Evolutionary conservation across 2,329 filamentous ascomycete genomes (phyloP), one percentile per base, ranked within the genome.

Genomic region (Colletotrichum agaves): DNA sequence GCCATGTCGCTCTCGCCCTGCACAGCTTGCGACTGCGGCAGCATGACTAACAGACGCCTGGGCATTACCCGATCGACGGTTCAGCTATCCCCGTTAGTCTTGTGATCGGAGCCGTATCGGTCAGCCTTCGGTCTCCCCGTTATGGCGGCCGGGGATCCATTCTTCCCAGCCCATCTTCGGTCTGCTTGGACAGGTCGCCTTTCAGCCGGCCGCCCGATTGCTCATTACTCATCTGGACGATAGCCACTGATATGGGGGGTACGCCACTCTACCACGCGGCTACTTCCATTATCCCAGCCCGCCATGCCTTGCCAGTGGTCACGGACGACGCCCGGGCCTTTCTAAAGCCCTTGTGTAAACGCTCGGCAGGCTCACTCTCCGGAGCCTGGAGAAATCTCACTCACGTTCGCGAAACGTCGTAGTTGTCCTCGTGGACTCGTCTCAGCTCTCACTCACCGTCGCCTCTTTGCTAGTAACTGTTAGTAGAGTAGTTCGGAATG

Each of bases 391-490:
- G 43, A 39, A 37, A 44, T 47, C 55, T 61, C 49, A 33, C 56
- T 47, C 37, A 57, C 41, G 44, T 53, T 68, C 61, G 46, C 53
- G 46, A 46, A 35, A 27, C 47, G 39, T 66, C 52, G 60, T 33
- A 15, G 60, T 50, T 68, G 65, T 65, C 65, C 65, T 68, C 65
- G 65, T 68, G 65, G 47, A 56, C 65, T 53, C 61, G 61, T 60
- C 60, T 67, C 65, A 61, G 65, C 65, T 55, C 47, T 60, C 49
- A n/a, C 61, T 68, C 65, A 68, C 65, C 65, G 65, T 58, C 65
- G 65, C 60, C 53, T 65, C 65, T 65, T 61, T 65, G 53, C 47
- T 39, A 2, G 19, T 33, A 27, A 19, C 39, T 53, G 47, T 49
- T 55, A 44, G 65, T 21, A 64, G 43, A 47, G 55, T 58, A 37